Percentiles rank a stretch among this genome's conserved stretches.
Conservation (phyloP, 208 protist species). For the Angomonas ambiguus region DNA sequence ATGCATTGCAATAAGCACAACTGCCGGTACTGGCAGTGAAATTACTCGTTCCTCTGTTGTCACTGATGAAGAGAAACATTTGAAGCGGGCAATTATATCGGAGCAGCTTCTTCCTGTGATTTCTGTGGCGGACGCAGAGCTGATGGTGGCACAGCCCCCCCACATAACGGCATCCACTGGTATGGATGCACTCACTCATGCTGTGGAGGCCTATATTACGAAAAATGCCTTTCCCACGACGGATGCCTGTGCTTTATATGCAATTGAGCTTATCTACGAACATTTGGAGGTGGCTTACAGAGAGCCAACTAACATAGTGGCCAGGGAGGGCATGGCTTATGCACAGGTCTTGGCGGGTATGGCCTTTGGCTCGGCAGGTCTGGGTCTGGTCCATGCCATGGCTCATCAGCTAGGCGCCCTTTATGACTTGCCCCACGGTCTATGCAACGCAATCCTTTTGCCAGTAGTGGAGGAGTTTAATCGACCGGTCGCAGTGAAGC, state of each 20-base stretch:
- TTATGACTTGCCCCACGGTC: constrained; percentile 83
- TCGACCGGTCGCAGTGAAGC: constrained; percentile 43
- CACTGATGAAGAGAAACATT: constrained; percentile 60
- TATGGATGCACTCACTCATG: constrained; percentile 89
- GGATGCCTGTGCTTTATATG: constrained; percentile 65
- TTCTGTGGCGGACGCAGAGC: constrained; percentile 71
- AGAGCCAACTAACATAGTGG: constrained; percentile 37
- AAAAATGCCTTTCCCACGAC: constrained; percentile 53
- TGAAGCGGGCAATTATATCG: constrained; percentile 69
- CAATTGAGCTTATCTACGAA: constrained; percentile 63
- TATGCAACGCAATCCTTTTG: constrained; percentile 88
- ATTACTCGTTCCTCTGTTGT: constrained; percentile 88
- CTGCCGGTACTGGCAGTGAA: constrained; percentile 87
- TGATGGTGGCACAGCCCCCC: constrained; percentile 73
- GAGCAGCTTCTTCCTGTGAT: constrained; percentile 58
- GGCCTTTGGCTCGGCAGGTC: constrained; percentile 88
- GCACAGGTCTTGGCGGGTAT: constrained; percentile 85
- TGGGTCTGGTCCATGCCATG: constrained; percentile 87
- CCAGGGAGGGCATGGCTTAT: constrained; percentile 82
- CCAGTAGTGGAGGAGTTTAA: constrained; percentile 71
- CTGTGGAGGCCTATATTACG: constrained; percentile 81
- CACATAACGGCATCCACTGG: constrained; percentile 85
- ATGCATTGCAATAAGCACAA: constrained; percentile 81
- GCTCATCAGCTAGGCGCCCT: constrained; percentile 85
- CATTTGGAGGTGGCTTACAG: constrained; percentile 48